These are phyloP conservation scores for Rhodosorus marinus DNA, from an alignment of 23 red algal genomes.

Conservation along the genomic window DNA sequence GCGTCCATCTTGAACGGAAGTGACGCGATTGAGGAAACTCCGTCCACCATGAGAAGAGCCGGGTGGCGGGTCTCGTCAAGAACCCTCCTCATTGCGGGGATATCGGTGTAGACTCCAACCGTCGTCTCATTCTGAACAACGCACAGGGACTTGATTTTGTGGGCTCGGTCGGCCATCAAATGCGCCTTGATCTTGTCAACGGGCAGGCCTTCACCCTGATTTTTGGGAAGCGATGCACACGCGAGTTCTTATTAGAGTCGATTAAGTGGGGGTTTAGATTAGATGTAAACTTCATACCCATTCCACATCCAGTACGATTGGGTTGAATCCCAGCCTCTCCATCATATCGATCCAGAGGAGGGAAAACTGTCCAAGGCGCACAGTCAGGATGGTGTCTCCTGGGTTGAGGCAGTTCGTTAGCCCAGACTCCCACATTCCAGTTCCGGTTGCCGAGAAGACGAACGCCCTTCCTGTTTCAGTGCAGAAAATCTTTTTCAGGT, in stretches of 20 bases:
- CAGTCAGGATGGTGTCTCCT: conserved; percentile 12
- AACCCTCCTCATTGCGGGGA: conserved; percentile 7
- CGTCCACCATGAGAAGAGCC: conserved; percentile 29
- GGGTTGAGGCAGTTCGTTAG: conserved; percentile 18
- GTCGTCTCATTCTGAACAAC: conserved; percentile 42
- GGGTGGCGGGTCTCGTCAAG: conserved; percentile 14
- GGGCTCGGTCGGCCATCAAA: conserved; percentile 5
- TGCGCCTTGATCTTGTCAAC: neutral
- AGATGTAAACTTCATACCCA: no score
- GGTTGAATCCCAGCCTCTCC: conserved; percentile 19
- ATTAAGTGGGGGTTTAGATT: neutral
- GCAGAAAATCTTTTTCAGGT: conserved; percentile 13
- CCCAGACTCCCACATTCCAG: conserved; percentile 15
- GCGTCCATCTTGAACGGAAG: conserved; percentile 35
- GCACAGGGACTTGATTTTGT: conserved; percentile 15
- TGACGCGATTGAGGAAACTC: conserved; percentile 16
- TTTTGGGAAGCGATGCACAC: neutral
- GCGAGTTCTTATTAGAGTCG: neutral
- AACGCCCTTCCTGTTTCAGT: conserved; percentile 8
- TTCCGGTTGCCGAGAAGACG: conserved; percentile 27
- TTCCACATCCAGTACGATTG: conserved; percentile 25
- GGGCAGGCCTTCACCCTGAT: conserved; percentile 16
- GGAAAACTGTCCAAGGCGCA: conserved; percentile 32
- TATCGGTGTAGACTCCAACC: conserved; percentile 17
- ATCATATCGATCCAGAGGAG: conserved; percentile 46